Base-by-base conservation (phyloP, 495 filamentous ascomycete species). In the Aspergillus ostianus region DNA sequence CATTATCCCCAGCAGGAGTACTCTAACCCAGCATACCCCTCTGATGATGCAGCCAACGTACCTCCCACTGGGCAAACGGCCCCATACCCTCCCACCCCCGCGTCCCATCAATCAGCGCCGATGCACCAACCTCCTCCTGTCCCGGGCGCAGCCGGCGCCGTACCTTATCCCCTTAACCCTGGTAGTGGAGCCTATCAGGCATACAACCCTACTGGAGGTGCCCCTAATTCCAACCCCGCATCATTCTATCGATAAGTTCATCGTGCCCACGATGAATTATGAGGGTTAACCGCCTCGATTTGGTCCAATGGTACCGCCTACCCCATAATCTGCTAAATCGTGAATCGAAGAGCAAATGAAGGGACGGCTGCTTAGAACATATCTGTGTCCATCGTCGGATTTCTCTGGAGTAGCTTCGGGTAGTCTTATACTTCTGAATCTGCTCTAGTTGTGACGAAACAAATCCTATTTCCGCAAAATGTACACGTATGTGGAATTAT, bases 11-110 rank as follows among this genome's bases (percentile, higher is more conserved):
- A 71, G 45, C 67, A 70, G 55, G 80, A 82, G 9, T 90, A 88
- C 58, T 82, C 82, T 7, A 79, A 84, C 5, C 83, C 86, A 5
- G 73, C 75, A 53, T 88, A 89, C 64, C 79, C 83, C 2, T 73
- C 78, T 36, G 86, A 90, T 4, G 83, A 88, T 46, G 49, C 79
- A 73, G 19, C 72, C 50, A 67, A 41, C 12, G 36, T 41, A 69
- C 55, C 52, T 60, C 53, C 68, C 69, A 17, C 55, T 79, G 80
- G 58, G 61, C 64, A 62, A 46, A 78, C 81, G 51, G 63, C 74
- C 15, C 81, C 75, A 3, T 81, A 82, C 52, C 82, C 70, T 55
- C 75, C 63, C n/a, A 66, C 68, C 46, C 76, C 67, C 56, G 57
- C 72, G 8, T 61, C 72, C 23, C 77, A 80, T 51, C 78, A 80